phyloP scores from a whole-genome alignment of 1,284 basidiomycete species.

The Schizophyllum amplum region DNA sequence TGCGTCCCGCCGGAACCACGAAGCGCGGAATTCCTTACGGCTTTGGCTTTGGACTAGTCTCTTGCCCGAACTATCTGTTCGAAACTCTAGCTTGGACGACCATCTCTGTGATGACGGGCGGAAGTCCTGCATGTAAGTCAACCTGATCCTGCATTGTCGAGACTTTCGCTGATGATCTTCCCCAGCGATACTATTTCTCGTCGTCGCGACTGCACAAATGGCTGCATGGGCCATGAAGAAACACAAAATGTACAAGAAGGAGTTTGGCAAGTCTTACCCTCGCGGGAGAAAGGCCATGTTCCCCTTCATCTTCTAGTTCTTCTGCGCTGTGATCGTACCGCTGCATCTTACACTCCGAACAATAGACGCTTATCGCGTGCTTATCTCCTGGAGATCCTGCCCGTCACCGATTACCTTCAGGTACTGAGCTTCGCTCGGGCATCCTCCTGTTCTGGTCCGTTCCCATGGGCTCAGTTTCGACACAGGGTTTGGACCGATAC shows the following conservation, averaged over 20 bases:
- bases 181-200: constrained; percentile 66
- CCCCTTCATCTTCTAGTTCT: constrained; percentile 51
- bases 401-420: neutral
- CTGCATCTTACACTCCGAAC: neutral
- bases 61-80: constrained; percentile 95
- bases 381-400: neutral
- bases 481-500: neutral
- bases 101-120: constrained; percentile 67
- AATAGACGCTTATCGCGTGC: neutral
- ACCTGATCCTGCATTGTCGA: neutral
- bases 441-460: too few relatives aligned
- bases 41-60: constrained; percentile 80
- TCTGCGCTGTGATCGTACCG: neutral
- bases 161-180: neutral
- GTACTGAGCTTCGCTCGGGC: neutral
- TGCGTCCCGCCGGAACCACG: constrained; percentile 78
- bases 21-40: constrained; percentile 81
- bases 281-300: constrained; percentile 71
- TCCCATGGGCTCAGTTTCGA: too few relatives aligned
- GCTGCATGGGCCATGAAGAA: constrained; percentile 88
- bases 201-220: constrained; percentile 71
- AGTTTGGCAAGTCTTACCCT: constrained; percentile 87
- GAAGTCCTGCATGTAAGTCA: constrained; percentile 60
- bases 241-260: constrained; percentile 85
- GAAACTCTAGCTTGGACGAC: constrained; percentile 77